Percentiles rank a stretch among this genome's conserved stretches.
Conservation (phyloP, 805 yeast species). For the Vanderwaltozyma yarrowii region DNA sequence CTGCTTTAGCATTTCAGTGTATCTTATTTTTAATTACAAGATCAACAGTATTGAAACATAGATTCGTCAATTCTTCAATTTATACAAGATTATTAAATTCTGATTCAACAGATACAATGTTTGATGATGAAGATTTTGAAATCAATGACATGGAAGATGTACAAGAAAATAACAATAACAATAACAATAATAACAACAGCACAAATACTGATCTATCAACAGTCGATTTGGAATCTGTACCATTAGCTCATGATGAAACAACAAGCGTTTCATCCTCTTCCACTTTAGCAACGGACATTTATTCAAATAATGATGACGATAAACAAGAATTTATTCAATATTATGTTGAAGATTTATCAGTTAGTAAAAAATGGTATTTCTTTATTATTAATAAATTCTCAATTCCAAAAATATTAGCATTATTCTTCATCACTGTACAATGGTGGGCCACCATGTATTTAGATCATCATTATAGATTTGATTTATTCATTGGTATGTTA, state of each 20-base stretch:
- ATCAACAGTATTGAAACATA: conserved; percentile 17
- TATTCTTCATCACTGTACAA: conserved; percentile 41
- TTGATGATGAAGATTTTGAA: neutral
- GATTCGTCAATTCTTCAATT: conserved; percentile 6
- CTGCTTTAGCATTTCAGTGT: conserved; percentile 52
- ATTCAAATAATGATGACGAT: neutral
- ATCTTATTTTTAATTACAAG: conserved; percentile 35
- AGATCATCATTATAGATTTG: conserved; percentile 64
- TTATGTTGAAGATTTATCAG: conserved; percentile 9
- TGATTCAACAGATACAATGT: neutral
- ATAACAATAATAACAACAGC: too few relatives aligned
- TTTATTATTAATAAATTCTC: conserved; percentile 18
- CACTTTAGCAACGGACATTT: neutral
- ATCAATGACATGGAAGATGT: too few relatives aligned
- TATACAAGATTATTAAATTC: neutral
- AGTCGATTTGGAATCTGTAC: neutral
- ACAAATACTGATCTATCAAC: too few relatives aligned
- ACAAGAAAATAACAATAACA: too few relatives aligned
- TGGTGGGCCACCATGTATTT: conserved; percentile 72
- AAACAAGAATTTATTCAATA: conserved; percentile 2
- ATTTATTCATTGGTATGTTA: conserved; percentile 43
- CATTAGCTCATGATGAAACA: neutral
- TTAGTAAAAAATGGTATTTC: conserved; percentile 15
- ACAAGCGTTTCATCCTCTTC: neutral
- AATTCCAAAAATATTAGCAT: conserved; percentile 27